Conservation (phyloP, 2,329 filamentous ascomycete genomes). For the Salinomyces thailandicus region DNA sequence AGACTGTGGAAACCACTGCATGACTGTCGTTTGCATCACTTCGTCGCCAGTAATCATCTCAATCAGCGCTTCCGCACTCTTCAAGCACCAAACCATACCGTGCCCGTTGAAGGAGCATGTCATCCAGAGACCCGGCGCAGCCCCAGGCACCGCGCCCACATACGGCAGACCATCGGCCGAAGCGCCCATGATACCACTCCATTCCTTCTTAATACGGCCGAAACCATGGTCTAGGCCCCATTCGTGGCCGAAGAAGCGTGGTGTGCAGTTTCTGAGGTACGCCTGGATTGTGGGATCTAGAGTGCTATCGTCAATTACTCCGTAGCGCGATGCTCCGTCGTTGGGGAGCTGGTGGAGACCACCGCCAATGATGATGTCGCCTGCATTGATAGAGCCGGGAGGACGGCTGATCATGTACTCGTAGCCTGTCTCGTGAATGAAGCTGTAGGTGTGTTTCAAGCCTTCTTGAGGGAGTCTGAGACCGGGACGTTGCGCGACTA, state of each 20-base stretch:
- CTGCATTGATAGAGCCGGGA: slow-evolving; percentile 32
- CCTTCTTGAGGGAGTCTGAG: slow-evolving; percentile 27
- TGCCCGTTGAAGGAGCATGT: slow-evolving; percentile 55
- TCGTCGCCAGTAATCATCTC: slow-evolving; percentile 36
- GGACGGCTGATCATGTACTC: slow-evolving; percentile 57
- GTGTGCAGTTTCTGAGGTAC: slow-evolving; percentile 36
- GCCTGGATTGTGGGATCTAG: slow-evolving; percentile 42
- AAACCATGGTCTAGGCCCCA: slow-evolving; percentile 25
- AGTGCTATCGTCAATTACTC: slow-evolving; percentile 46
- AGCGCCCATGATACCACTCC: slow-evolving; percentile 44
- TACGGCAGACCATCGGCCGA: slow-evolving; percentile 42
- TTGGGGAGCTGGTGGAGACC: slow-evolving; percentile 36
- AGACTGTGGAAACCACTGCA: slow-evolving; percentile 44
- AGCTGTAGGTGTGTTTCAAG: slow-evolving; percentile 47
- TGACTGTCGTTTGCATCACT: slow-evolving; percentile 21
- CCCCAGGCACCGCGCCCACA: slow-evolving; percentile 33
- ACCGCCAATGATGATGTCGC: slow-evolving; percentile 54
- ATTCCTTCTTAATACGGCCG: slow-evolving; percentile 30
- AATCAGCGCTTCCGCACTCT: slow-evolving; percentile 48
- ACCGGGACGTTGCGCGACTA: slow-evolving; percentile 29
- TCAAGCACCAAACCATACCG: slow-evolving; percentile 30
- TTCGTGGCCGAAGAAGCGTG: slow-evolving; percentile 42
- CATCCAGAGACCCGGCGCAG: slow-evolving; percentile 41
- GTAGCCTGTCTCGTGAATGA: slow-evolving; percentile 51
- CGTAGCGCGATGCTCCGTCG: slow-evolving; percentile 40